Base-by-base conservation (phyloP, 75 land plant genomes). In the Cupressus sempervirens region DNA sequence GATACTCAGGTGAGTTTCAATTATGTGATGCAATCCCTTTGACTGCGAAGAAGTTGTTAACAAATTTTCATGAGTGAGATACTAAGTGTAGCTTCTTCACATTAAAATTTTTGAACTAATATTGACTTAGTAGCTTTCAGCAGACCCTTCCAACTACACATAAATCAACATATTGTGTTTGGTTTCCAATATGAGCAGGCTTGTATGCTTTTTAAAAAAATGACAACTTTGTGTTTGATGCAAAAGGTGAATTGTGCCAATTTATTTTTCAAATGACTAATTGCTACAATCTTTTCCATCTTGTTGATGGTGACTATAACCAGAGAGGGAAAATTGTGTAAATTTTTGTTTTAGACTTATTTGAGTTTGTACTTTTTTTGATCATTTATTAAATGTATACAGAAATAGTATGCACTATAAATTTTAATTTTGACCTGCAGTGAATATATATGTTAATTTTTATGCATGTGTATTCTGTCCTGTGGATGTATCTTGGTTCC, bases 1-100 rank as follows among this genome's bases (percentile, higher is more conserved):
- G 99, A 97, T 67, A 97, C 99, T 52, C 99, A 97, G 96, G 98
- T 96, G 76, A 88, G 85, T 86, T 76, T 76, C 79, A 76, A 76
- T 32, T 40, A 18, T 38, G n/a, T 38, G 26, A 76, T 38, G 18
- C n/a, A 7, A 43, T 8, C 9, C 23, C 20, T 76, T 76, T 76
- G 79, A 40, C 10, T 76, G 79, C 40, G n/a, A 76, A 38, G 79
- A 62, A 23, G 67, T 23, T 26, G 20, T 41, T 76, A 38, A 6
- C 3, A 36, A 32, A 1, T 76, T 40, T n/a, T 2, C 43, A 23
- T 7, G 9, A 76, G 20, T 14, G 45, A 76, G 43, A 38, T 50
- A 0, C 40, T 40, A 38, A 9, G 26, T 20, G 20, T 10, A 76
- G 45, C 41, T 76, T 76, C 1, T 45, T 18, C 41, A 76, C 67